These are phyloP conservation scores for Setaria viridis DNA, from an alignment of 202 grass and related monocot genomes.

Conservation along the genomic window DNA sequence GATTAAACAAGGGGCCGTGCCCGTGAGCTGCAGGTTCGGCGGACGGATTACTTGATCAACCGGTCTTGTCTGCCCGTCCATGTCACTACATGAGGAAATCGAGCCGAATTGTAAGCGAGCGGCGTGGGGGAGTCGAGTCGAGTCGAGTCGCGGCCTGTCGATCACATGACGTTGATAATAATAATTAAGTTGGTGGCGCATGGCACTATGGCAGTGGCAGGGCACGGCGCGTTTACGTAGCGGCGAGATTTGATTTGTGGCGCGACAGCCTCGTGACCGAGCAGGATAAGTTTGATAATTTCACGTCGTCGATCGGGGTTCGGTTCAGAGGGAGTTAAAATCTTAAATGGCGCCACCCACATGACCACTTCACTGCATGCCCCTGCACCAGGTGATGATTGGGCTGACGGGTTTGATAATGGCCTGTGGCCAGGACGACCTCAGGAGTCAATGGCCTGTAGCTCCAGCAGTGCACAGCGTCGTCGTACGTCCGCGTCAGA, in stretches of 20 bases:
- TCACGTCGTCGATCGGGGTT: neutral
- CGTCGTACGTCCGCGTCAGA: neutral
- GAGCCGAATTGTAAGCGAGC: neutral
- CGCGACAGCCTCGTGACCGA: neutral
- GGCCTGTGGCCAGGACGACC: neutral
- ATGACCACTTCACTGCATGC: slow-evolving; percentile 2
- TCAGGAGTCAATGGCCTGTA: slow-evolving; percentile 5
- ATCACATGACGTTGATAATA: neutral
- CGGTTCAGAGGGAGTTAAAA: too few relatives aligned
- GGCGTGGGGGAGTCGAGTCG: slow-evolving; percentile 1
- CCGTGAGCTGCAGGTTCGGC: neutral
- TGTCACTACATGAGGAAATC: neutral
- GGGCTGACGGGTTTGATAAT: neutral
- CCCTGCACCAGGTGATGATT: slow-evolving; percentile 5
- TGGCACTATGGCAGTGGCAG: too few relatives aligned
- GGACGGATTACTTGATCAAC: neutral
- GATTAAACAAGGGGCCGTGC: too few relatives aligned
- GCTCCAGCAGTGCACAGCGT: neutral
- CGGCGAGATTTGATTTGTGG: neutral
- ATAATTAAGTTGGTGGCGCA: neutral
- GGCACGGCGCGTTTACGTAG: neutral
- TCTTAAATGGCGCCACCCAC: slow-evolving; percentile 16
- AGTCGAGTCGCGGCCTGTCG: neutral
- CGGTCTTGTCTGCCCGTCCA: neutral
- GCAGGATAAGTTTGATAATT: slow-evolving; percentile 13